These are phyloP conservation scores for Erysimum cheiri DNA, from an alignment of 441 rosid species.

Conservation along the genomic window DNA sequence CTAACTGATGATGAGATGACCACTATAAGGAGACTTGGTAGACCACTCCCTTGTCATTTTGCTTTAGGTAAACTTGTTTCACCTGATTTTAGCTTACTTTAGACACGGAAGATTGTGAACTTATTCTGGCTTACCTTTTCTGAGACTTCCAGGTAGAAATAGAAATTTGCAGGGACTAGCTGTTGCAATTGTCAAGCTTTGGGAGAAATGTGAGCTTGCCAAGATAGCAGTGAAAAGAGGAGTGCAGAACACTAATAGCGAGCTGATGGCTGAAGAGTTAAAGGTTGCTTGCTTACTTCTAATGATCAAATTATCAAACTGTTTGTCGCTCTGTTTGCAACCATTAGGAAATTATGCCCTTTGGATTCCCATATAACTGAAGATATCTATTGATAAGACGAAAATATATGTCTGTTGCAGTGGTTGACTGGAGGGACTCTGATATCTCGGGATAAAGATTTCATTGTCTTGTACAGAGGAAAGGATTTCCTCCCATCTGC, in stretches of 20 bases:
- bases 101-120: conserved; percentile 9
- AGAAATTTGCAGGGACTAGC: conserved; percentile 92
- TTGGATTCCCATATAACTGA: conserved; percentile 21
- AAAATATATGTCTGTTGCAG: conserved; percentile 55
- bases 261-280: conserved; percentile 90
- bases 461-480: conserved; percentile 89
- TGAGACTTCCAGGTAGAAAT: conserved; percentile 72
- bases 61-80: conserved; percentile 63
- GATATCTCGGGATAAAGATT: conserved; percentile 86
- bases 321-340: conserved; percentile 8
- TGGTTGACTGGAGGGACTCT: conserved; percentile 90
- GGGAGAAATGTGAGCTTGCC: conserved; percentile 98
- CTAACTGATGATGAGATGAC: conserved; percentile 97
- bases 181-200: conserved; percentile 80
- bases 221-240: conserved; percentile 98
- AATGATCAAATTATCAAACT: conserved; percentile 13
- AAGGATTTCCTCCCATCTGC: conserved; percentile 94
- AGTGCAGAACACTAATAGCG: conserved; percentile 77
- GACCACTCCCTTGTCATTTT: conserved; percentile 94
- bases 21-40: conserved; percentile 85
- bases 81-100: conserved; percentile 17
- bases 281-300: conserved; percentile 58
- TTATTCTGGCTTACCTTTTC: conserved; percentile 35
- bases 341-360: conserved; percentile 14
- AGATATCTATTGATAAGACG: conserved; percentile 33